Evolutionary conservation across 768 basidiomycete species (phyloP), one percentile per base, ranked within the genome.

Genomic region (Austroboletus eburneus): DNA sequence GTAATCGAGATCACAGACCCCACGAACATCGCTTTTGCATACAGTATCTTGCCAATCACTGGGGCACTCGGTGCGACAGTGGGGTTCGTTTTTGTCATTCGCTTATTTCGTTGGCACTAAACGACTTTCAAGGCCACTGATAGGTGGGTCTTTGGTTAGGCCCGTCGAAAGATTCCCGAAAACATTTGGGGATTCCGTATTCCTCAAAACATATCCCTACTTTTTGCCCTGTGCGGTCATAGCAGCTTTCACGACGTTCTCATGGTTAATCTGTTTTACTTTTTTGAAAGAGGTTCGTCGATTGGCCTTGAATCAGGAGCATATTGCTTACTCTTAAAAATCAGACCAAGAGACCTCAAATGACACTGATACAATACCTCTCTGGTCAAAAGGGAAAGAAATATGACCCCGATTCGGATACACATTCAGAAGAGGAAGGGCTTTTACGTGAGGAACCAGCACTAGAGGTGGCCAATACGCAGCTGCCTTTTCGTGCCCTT

Each of bases 131-230:
- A 85, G 87, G 0, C 85, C 87, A 10, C 61, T 87, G 35, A 72
- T 87, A 17, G 87, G 87, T 25, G 87, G 87, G 1, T 57, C 69
- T 12, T 64, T 89, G 22, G 78, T 83, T 10, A 75, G 67, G 27
- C 87, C 87, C 1, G 72, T 75, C 40, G 83, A 87, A 36, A 77
- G 77, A 20, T 87, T 85, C 59, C 85, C 85, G 2, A 52, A 51
- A 3, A 45, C 74, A 2, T 89, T 89, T 50, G 83, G 81, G 38
- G 49, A 67, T 30, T 72, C 69, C 5, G 51, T 55, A 14, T 87
- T 90, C 55, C 75, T 82, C 73, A 73, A 71, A 52, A 58, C 73
- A 42, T 83, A 83, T 61, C 86, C 87, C 0, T 89, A 90, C 64
- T 85, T 87, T 60, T 70, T 87, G 14, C 78, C 86, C 0, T 87